phyloP scores from a whole-genome alignment of 345 rosid genomes.

The Abelmoschus esculentus region DNA sequence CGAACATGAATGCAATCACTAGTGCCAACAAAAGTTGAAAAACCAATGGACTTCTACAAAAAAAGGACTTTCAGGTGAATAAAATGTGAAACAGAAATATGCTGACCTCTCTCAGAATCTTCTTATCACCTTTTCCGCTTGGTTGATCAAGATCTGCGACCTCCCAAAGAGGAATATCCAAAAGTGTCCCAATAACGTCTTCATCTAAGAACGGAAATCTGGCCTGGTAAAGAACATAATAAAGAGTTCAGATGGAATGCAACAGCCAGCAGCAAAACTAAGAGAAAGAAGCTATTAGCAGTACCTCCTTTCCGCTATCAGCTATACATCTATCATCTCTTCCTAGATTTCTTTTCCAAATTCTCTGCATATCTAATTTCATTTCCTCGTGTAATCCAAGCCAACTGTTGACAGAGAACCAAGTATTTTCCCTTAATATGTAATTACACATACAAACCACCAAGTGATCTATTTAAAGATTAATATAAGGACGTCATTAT shows the following conservation, averaged over 20 bases:
- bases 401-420: slow-evolving; percentile 50
- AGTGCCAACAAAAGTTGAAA: not conserved
- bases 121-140: slow-evolving; percentile 95
- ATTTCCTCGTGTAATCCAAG: slow-evolving; percentile 71
- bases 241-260: slow-evolving; percentile 1
- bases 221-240: slow-evolving; percentile 34
- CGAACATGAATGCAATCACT: not conserved
- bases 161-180: slow-evolving; percentile 82
- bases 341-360: slow-evolving; percentile 95
- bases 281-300: not conserved
- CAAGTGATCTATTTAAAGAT: no score
- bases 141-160: slow-evolving; percentile 76
- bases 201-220: slow-evolving; percentile 96
- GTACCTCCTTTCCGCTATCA: slow-evolving; percentile 90
- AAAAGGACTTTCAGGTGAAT: not conserved
- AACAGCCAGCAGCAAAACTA: not conserved
- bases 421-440: not conserved
- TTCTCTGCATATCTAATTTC: slow-evolving; percentile 97
- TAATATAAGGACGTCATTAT: not conserved
- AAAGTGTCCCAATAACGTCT: slow-evolving; percentile 73
- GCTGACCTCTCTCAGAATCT: slow-evolving; percentile 79
- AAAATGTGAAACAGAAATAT: not conserved
- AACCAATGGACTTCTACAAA: not conserved
- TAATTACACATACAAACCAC: no score
- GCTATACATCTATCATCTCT: slow-evolving; percentile 90